Conservation (phyloP, 805 yeast species). For the Candida koratica region DNA sequence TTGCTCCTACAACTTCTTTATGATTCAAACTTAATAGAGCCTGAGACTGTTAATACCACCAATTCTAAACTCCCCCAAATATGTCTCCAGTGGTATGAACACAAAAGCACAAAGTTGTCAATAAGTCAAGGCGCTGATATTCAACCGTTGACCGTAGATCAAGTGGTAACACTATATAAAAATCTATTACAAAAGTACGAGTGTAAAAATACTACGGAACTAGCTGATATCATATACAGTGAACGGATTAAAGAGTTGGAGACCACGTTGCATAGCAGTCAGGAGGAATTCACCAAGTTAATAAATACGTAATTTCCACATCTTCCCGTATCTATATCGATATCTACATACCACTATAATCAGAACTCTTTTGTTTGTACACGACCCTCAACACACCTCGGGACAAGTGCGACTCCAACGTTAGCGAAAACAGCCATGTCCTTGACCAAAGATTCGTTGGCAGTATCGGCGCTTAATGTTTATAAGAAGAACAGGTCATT, state of each 20-base stretch:
- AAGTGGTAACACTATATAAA: constrained; percentile 23
- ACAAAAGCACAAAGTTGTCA: constrained; percentile 24
- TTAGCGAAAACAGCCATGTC: constrained; percentile 2
- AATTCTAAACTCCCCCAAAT: constrained; percentile 19
- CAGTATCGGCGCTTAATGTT: constrained; percentile 27
- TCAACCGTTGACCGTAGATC: constrained; percentile 17
- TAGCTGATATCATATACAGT: constrained; percentile 36
- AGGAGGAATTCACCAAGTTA: constrained; percentile 20
- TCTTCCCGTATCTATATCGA: no score
- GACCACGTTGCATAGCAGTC: constrained; percentile 20
- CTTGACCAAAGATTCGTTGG: constrained; percentile 16
- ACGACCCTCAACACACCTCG: constrained; percentile 5
- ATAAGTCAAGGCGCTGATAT: constrained; percentile 17
- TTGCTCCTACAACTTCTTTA: constrained; percentile 38
- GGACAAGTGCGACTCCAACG: constrained; percentile 6
- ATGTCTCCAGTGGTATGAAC: constrained; percentile 28
- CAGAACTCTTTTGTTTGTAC: no score
- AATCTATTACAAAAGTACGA: constrained; percentile 24
- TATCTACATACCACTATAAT: no score
- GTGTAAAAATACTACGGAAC: constrained; percentile 33
- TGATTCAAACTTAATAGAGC: constrained; percentile 26
- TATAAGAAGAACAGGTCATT: constrained; percentile 39
- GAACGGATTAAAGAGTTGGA: constrained; percentile 32
- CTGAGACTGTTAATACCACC: constrained; percentile 14
- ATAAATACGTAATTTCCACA: background rate